Base-by-base conservation (phyloP, 2,329 filamentous ascomycete genomes). In the Phyllosticta citrichinensis region DNA sequence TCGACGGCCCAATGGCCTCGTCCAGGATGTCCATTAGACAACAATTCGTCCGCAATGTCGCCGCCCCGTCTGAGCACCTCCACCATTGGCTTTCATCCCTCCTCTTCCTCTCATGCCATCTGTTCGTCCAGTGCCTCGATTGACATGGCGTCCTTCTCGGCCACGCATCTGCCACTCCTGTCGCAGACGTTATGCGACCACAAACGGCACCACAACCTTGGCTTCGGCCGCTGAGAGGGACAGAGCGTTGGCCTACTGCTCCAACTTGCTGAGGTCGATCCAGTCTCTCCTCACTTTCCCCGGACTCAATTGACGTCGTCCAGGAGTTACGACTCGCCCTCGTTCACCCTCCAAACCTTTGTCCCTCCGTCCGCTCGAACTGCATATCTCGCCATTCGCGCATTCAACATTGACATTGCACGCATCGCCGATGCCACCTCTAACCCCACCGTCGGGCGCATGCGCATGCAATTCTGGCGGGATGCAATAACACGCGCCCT, bases 381-480 rank as follows among this genome's bases (percentile, higher is more conserved):
- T 74, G 87, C 90, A 66, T 97, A 97, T 76, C 83, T 96, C 66
- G 91, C 92, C 62, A 85, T 99, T 62, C 89, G 93, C 64, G 88
- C 92, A 57, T 86, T 99, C 74, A 99, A 99, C 71, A 83, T 97
- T 68, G 93, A 97, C 73, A 83, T 97, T 63, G 89, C 93, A 53
- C 84, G 89, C 62, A 88, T 97, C 64, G 91, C 94, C 62, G 93
- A 97, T 75, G 85, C 89, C 12, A 92, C 94, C 20, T 94, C 89
- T 55, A 94, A 88, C 63, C 85, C 89, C n/a, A 87, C 87, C 3
- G 89, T 97, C 63, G 93, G 91, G 56, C 81, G 87, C 58, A 85
- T 97, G 81, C 91, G 94, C 65, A 87, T 96, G 75, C 90, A 96
- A 73, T 97, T 97, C 79, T 97, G 94, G 89, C 85, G 89, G 56